Base-by-base conservation (phyloP, 1,284 basidiomycete genomes). In the Irpex sp. region DNA sequence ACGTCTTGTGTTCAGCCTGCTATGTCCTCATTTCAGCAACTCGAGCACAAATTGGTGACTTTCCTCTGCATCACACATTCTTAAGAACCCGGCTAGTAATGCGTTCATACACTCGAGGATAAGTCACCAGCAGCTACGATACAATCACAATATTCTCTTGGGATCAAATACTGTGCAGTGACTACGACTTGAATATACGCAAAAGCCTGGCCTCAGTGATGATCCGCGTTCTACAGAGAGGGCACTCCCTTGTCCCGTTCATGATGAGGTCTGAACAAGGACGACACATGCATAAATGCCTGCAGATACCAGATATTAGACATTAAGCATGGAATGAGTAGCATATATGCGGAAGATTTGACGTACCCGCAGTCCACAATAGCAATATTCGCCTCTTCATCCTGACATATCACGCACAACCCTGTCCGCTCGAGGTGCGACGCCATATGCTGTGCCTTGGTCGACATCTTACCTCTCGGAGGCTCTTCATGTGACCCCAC, bases 341-440 rank as follows among this genome's bases (percentile, higher is more conserved):
- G 55, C 13, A 17, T 54, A 57, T 48, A 47, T 34, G 55, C 44
- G 57, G 60, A 38, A 55, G 2, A 21, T 51, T n/a, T n/a, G 7
- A 82, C 88, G 57, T 72, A 93, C 89, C 94, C 94, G 84, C 94
- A 96, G 75, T 96, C 93, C n/a, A 95, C 91, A 59, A 94, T 88
- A 1, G 93, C 94, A 61, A 96, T 91, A 66, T 91, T 94, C 0
- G 93, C 93, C 68, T 96, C 93, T 62, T 94, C 91, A 68, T 96
- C 94, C 72, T 95, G 93, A 73, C 94, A 96, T 15, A 96, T 85
- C 0, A 96, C 91, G 72, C 93, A 96, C 2, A 94, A 75, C 0
- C 94, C 93, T 11, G 81, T 82, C 19, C 89, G 82, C 64, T 94
- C 92, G 4, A 83, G 73, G 48, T 72, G 76, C 0, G 78, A 71